These are phyloP conservation scores for Trichopus zeylanicus DNA, from an alignment of 116 monocot genomes.

Conservation along the genomic window DNA sequence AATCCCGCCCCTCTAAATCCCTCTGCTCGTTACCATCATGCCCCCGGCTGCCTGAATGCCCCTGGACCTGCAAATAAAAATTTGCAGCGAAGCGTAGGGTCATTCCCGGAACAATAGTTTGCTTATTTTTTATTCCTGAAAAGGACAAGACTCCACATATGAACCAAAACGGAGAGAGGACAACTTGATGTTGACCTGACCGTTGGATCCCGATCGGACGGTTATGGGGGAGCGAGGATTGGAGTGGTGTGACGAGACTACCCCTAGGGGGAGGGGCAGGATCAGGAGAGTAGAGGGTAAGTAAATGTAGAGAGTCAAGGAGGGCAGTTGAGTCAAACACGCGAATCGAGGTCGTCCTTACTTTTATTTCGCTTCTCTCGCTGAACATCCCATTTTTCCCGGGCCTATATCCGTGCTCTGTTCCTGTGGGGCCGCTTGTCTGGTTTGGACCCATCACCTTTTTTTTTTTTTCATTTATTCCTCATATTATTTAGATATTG, in stretches of 20 bases:
- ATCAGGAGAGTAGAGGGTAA: not conserved
- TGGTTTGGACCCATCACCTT: too few species aligned
- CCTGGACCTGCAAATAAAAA: not conserved
- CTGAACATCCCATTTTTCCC: not conserved
- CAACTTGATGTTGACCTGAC: not conserved
- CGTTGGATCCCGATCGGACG: constrained; percentile 1
- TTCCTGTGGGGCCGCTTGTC: too few species aligned
- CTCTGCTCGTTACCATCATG: not conserved
- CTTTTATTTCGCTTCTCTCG: not conserved
- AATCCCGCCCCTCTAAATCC: not conserved
- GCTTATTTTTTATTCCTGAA: not conserved
- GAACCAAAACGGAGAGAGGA: not conserved
- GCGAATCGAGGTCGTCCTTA: not conserved
- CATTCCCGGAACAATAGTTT: not conserved
- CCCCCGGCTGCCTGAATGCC: not conserved
- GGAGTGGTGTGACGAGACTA: not conserved
- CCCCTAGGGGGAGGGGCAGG: not conserved
- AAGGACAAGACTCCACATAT: not conserved
- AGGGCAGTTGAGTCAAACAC: not conserved
- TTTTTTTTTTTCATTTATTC: too few species aligned
- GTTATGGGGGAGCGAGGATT: not conserved
- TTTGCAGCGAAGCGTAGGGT: not conserved
- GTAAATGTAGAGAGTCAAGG: not conserved
- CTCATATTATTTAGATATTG: too few species aligned
- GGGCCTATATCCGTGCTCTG: too few species aligned